These are phyloP conservation scores for Macroventuria anomochaeta DNA, from an alignment of 2,329 filamentous ascomycete species.

Conservation along the genomic window DNA sequence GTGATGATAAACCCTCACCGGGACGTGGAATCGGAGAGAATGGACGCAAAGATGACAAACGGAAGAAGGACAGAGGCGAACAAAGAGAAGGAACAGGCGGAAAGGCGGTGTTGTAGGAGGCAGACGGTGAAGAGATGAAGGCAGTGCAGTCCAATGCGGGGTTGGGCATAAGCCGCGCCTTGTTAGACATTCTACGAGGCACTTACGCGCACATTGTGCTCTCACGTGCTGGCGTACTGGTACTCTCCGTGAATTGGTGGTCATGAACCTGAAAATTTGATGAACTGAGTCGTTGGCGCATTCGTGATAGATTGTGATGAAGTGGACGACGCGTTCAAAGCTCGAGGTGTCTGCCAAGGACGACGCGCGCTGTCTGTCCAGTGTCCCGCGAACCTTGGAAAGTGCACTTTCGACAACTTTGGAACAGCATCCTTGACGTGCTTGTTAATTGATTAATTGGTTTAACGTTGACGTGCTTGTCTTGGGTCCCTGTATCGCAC, in stretches of 20 bases:
- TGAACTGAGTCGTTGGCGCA: background rate
- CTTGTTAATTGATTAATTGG: no score
- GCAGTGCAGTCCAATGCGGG: conserved; percentile 9
- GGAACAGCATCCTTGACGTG: no score
- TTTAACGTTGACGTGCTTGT: background rate
- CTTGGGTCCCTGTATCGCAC: background rate
- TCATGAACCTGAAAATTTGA: background rate
- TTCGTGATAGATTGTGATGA: background rate
- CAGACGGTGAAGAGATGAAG: conserved; percentile 2
- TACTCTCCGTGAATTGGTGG: no score
- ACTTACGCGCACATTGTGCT: background rate
- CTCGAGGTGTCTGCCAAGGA: background rate
- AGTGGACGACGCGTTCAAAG: background rate
- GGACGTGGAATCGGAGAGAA: background rate
- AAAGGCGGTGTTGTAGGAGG: conserved; percentile 8
- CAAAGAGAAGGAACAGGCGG: background rate
- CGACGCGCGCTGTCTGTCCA: no score
- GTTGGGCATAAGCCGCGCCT: conserved; percentile 5
- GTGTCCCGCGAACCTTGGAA: no score
- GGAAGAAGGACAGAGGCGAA: background rate
- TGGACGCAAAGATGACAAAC: background rate
- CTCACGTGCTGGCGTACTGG: background rate
- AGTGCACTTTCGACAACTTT: no score
- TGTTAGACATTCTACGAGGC: conserved; percentile 9
- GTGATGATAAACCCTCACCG: background rate